Percentiles rank a stretch among this genome's conserved stretches.
Conservation (phyloP, 345 rosid species). For the Cardamine resedifolia region DNA sequence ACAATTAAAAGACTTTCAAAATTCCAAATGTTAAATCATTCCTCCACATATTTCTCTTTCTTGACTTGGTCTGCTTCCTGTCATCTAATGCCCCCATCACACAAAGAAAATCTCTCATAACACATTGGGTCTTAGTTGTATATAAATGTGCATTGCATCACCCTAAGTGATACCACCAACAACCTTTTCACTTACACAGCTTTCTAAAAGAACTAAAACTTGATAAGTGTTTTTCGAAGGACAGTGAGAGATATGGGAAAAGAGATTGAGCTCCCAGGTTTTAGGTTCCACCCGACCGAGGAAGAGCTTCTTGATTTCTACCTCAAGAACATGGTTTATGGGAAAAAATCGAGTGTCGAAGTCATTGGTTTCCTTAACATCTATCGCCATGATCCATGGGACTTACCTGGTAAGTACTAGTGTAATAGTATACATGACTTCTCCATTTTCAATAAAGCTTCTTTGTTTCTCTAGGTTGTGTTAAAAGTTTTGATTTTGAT, state of each 20-base stretch:
- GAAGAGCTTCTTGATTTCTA: slow-evolving; percentile 88
- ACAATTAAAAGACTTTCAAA: slow-evolving; percentile 5
- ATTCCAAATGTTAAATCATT: slow-evolving; percentile 24
- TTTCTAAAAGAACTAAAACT: slow-evolving; percentile 16
- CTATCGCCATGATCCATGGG: slow-evolving; percentile 74
- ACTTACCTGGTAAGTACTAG: slow-evolving; percentile 64
- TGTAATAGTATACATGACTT: not conserved
- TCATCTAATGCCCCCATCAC: slow-evolving; percentile 12
- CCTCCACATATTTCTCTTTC: slow-evolving; percentile 17
- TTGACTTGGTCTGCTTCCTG: slow-evolving; percentile 35
- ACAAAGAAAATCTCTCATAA: slow-evolving; percentile 6
- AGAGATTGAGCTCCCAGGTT: slow-evolving; percentile 73
- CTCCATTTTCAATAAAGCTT: not conserved
- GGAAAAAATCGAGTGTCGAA: slow-evolving; percentile 45
- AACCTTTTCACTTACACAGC: slow-evolving; percentile 27
- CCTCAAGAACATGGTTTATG: slow-evolving; percentile 67
- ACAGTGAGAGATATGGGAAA: slow-evolving; percentile 36
- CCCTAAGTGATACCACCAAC: slow-evolving; percentile 24
- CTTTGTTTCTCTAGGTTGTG: not conserved
- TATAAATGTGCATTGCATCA: slow-evolving; percentile 27
- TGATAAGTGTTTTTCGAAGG: slow-evolving; percentile 6
- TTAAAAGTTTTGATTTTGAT: not conserved
- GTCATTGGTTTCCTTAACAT: slow-evolving; percentile 72
- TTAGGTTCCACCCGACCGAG: slow-evolving; percentile 93
- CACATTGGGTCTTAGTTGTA: slow-evolving; percentile 20